A percentile compares a stretch with the other conserved stretches of the same genome.
Evolutionary conservation across 148 eudicot species (phyloP).

Genomic region (Rhododendron williamsianum): DNA sequence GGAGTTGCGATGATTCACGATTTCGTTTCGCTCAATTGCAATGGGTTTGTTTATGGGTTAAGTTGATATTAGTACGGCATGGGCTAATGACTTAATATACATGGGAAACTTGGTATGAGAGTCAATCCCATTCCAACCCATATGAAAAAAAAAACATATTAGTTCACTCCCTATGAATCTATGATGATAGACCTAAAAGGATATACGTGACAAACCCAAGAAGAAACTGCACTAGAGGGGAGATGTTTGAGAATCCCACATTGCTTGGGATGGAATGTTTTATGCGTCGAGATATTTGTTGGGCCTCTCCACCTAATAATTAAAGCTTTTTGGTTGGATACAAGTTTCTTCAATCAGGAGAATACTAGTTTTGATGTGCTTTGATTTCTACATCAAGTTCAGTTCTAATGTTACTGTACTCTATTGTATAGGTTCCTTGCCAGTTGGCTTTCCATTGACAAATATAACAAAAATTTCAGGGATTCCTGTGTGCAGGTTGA

Average conservation of each 20-base stretch:
- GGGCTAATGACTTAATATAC: not conserved
- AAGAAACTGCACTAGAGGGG: not conserved
- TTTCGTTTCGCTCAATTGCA: not conserved
- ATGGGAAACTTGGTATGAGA: not conserved
- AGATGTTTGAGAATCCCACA: not conserved
- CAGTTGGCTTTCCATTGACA: not conserved
- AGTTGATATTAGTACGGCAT: not conserved
- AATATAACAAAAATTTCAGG: not conserved
- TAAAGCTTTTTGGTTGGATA: not conserved
- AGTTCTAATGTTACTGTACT: not conserved
- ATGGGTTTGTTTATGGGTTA: not conserved
- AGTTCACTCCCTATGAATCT: not conserved
- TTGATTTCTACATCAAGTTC: not conserved
- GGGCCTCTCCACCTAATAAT: not conserved
- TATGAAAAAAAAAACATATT: not conserved
- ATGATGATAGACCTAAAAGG: not conserved
- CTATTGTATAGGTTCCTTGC: not conserved
- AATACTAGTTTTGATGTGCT: not conserved
- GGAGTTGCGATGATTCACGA: not conserved
- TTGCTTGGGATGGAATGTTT: not conserved
- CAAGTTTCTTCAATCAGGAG: not conserved
- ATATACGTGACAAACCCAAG: not conserved
- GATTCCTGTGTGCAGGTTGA: slow-evolving; percentile 60
- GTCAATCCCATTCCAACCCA: not conserved
- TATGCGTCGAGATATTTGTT: not conserved